Evolutionary conservation across 2,329 filamentous ascomycete genomes (phyloP).

Genomic region (Botryotinia narcissicola): DNA sequence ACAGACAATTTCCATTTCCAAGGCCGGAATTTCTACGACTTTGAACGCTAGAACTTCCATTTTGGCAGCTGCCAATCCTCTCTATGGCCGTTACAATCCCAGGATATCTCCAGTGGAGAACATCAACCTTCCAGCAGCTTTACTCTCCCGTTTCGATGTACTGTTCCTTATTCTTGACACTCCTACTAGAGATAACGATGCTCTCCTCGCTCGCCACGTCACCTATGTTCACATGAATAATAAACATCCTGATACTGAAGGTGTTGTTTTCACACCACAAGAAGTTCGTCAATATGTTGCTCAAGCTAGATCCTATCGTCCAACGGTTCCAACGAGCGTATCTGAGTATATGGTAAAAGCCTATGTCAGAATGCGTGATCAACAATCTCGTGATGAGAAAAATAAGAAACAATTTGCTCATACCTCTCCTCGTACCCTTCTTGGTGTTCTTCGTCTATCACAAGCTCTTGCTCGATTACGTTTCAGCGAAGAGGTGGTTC

Average conservation of each 20-base stretch:
- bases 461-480: constrained; percentile 91
- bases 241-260: constrained; percentile 76
- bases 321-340: constrained; percentile 77
- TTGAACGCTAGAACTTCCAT: constrained; percentile 96
- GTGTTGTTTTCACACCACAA: constrained; percentile 82
- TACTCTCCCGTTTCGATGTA: constrained; percentile 95
- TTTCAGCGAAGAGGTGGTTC: constrained; percentile 79
- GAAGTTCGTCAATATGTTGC: constrained; percentile 97
- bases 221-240: constrained; percentile 97
- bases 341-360: constrained; percentile 97
- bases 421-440: constrained; percentile 87
- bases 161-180: constrained; percentile 97
- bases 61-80: constrained; percentile 90
- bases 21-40: constrained; percentile 93
- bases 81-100: constrained; percentile 98
- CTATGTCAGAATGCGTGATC: constrained; percentile 90
- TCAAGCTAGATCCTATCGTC: constrained; percentile 84
- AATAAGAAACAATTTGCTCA: constrained; percentile 91
- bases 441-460: constrained; percentile 87
- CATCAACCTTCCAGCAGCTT: constrained; percentile 96
- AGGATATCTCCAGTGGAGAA: constrained; percentile 97
- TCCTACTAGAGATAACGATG: constrained; percentile 82
- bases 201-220: constrained; percentile 92
- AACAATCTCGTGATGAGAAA: constrained; percentile 87
- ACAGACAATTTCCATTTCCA: constrained; percentile 80